Conservation (phyloP, 768 basidiomycete genomes). For the Terana coerulea region DNA sequence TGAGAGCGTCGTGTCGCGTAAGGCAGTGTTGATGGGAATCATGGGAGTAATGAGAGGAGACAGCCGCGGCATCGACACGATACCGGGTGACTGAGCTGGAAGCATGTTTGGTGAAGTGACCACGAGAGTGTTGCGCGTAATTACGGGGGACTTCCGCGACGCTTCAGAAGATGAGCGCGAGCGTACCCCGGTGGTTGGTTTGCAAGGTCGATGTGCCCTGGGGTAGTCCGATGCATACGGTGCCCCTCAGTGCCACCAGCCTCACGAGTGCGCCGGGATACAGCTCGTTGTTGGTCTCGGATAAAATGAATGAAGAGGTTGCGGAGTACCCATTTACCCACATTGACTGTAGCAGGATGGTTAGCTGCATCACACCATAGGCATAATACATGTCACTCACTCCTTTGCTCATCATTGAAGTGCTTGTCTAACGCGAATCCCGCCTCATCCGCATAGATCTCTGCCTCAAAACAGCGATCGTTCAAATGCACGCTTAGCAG, state of each 20-base stretch:
- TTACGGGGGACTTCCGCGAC: conserved; percentile 14
- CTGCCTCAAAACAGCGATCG: conserved; percentile 89
- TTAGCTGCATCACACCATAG: not conserved
- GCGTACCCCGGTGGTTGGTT: conserved; percentile 19
- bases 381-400: conserved; percentile 43
- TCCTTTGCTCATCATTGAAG: conserved; percentile 74
- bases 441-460: conserved; percentile 92
- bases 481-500: conserved; percentile 83
- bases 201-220: conserved; percentile 25
- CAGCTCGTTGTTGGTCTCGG: conserved; percentile 53
- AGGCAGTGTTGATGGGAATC: conserved; percentile 36
- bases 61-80: conserved; percentile 31
- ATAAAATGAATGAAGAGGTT: conserved; percentile 83
- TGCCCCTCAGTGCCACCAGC: conserved; percentile 18
- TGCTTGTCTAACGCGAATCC: conserved; percentile 59
- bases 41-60: conserved; percentile 57
- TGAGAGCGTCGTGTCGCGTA: conserved; percentile 22
- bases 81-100: conserved; percentile 54
- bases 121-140: conserved; percentile 39
- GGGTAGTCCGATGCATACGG: conserved; percentile 20
- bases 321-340: conserved; percentile 87
- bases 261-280: conserved; percentile 22
- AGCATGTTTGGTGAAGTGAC: conserved; percentile 63
- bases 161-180: conserved; percentile 28
- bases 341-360: conserved; percentile 58